Base-by-base conservation (phyloP, 2,329 filamentous ascomycete genomes). In the Dactylellina cionopaga region DNA sequence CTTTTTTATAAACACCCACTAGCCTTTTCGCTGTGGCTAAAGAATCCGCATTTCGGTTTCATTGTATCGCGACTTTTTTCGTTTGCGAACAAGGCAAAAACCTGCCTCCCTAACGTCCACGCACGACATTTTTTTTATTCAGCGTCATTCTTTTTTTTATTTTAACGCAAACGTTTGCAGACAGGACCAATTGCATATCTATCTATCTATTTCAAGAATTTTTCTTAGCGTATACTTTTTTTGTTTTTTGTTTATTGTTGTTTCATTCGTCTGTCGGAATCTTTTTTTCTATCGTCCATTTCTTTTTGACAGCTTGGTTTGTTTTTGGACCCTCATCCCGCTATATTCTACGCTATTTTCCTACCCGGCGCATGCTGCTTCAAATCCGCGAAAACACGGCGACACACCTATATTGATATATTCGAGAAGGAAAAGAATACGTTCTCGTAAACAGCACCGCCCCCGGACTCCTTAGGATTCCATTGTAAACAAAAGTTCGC, bases 1-100 rank as follows among this genome's bases (percentile, higher is more conserved):
- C 59, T 44, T 52, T 31, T 60, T 51, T 46, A 59, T 43, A 58
- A 55, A 66, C 35, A 17, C 47, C 46, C 37, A 58, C 51, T 24
- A 58, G 62, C 62, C 62, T 24, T 68, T 58, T 51, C 44, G 46
- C 54, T 68, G 63, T 60, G 63, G 52, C 44, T 68, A 46, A 68
- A 35, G 43, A 39, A 49, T 29, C n/a, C 19, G 31, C 27, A 46
- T 60, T 68, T 51, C 54, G 27, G 22, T 56, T 59, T 47, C n/a
- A 49, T 29, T 56, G 35, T 47, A 65, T 54, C 56, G 60, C 60
- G 60, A 65, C 33, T 63, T 39, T 33, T 33, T n/a, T n/a, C n/a
- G n/a, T n/a, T n/a, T n/a, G n/a, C n/a, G n/a, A n/a, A n/a, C n/a
- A n/a, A n/a, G n/a, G n/a, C n/a, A n/a, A n/a, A n/a, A n/a, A n/a